These are phyloP conservation scores for Leishmania martiniquensis DNA, from an alignment of 208 protist species.

Conservation along the genomic window DNA sequence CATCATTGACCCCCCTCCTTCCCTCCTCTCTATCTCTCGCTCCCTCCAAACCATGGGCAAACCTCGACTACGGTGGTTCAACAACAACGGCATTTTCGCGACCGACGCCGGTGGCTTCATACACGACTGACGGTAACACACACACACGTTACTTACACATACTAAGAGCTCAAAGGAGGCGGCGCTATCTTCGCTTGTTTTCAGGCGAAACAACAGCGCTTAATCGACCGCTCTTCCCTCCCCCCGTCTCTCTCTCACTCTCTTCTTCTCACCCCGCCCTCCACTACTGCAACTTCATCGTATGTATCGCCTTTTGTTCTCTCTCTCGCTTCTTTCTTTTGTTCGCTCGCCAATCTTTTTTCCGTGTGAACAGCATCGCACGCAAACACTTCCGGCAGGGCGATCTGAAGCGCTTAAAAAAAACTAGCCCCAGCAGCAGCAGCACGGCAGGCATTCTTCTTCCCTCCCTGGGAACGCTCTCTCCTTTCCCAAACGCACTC, in stretches of 20 bases:
- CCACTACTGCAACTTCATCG: not conserved
- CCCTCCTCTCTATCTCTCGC: not conserved
- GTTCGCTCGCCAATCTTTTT: not conserved
- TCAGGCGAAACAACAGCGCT: not conserved
- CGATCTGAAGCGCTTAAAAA: not conserved
- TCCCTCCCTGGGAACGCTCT: not conserved
- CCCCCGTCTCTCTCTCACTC: not conserved
- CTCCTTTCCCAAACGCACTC: not conserved
- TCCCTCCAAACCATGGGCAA: not conserved
- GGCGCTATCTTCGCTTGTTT: slow-evolving; percentile 21
- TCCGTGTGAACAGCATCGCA: not conserved
- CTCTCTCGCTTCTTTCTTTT: not conserved
- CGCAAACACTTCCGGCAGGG: not conserved
- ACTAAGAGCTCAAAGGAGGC: slow-evolving; percentile 1
- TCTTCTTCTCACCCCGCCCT: not conserved
- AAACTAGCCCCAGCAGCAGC: not conserved
- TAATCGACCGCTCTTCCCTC: not conserved
- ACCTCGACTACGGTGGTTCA: not conserved
- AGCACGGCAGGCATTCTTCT: not conserved
- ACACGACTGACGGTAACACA: not conserved
- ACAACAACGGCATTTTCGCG: not conserved
- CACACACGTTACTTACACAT: not conserved
- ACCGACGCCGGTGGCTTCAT: not conserved
- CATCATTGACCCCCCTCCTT: not conserved
- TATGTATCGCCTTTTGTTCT: not conserved